Evolutionary conservation across 2,329 filamentous ascomycete species (phyloP).

Genomic region (Acrocalymma vagum): DNA sequence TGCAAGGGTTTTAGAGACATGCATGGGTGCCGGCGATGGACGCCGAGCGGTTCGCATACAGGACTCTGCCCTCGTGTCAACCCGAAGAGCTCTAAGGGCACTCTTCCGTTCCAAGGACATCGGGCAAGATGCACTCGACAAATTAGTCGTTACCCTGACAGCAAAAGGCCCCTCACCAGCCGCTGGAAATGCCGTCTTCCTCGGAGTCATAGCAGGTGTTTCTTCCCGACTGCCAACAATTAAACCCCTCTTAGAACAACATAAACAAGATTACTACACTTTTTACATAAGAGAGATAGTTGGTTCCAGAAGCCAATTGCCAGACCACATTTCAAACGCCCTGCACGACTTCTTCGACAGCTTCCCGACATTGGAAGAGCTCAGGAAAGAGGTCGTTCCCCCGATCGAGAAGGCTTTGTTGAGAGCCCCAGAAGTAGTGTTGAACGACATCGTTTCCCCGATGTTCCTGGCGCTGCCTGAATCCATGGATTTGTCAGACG

Average conservation of each 20-base stretch:
- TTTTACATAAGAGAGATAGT: slow-evolving; percentile 90
- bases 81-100: slow-evolving; percentile 80
- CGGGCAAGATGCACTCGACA: slow-evolving; percentile 68
- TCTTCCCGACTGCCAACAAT: slow-evolving; percentile 74
- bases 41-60: slow-evolving; percentile 63
- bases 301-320: slow-evolving; percentile 76
- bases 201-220: slow-evolving; percentile 89
- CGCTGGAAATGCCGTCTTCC: slow-evolving; percentile 76
- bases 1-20: slow-evolving; percentile 80
- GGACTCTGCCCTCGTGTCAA: slow-evolving; percentile 78
- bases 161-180: slow-evolving; percentile 71
- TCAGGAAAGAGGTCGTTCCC: slow-evolving; percentile 79
- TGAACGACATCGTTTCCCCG: slow-evolving; percentile 79
- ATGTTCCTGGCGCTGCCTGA: slow-evolving; percentile 75
- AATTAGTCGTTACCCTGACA: slow-evolving; percentile 72
- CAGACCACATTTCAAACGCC: slow-evolving; percentile 75
- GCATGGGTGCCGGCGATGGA: slow-evolving; percentile 61
- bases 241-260: slow-evolving; percentile 68
- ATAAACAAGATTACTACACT: slow-evolving; percentile 77
- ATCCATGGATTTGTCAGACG: slow-evolving; percentile 78
- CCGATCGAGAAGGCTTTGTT: slow-evolving; percentile 88
- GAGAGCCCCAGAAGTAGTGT: slow-evolving; percentile 86
- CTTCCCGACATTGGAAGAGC: slow-evolving; percentile 77
- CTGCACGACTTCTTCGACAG: slow-evolving; percentile 82
- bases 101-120: slow-evolving; percentile 69